Evolutionary conservation across 2,329 filamentous ascomycete species (phyloP).

Genomic region (Shiraia bambusicola): DNA sequence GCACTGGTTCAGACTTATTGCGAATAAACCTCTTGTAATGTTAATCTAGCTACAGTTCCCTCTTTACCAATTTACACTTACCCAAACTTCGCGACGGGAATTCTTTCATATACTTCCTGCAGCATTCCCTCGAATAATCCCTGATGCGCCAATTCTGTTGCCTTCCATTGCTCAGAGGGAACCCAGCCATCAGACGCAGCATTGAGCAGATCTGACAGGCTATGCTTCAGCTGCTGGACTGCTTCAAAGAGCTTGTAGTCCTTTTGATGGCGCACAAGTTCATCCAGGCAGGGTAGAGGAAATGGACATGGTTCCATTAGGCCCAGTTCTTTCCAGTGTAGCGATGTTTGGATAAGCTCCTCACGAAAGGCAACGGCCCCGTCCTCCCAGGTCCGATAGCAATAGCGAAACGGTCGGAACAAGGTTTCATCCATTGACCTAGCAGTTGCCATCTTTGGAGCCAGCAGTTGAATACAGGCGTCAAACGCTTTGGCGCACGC

Average conservation of each 20-base stretch:
- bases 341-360: constrained; percentile 45
- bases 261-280: constrained; percentile 29
- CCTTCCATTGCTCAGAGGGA: constrained; percentile 39
- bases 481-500: constrained; percentile 40
- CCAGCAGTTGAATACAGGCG: constrained; percentile 30
- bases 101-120: constrained; percentile 33
- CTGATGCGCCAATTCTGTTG: constrained; percentile 29
- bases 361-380: constrained; percentile 44
- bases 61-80: too few relatives aligned
- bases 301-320: constrained; percentile 40
- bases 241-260: constrained; percentile 38
- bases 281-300: constrained; percentile 25
- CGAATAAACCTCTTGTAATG: too few relatives aligned
- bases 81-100: too few relatives aligned
- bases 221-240: constrained; percentile 33
- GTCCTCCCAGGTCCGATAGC: constrained; percentile 46
- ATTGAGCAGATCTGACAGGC: constrained; percentile 35
- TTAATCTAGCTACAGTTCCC: too few relatives aligned
- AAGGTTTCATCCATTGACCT: constrained; percentile 42
- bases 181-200: constrained; percentile 42
- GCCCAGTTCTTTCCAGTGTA: constrained; percentile 44
- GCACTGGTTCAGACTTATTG: too few relatives aligned
- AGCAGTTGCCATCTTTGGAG: constrained; percentile 33
- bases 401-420: constrained; percentile 46
- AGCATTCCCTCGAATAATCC: constrained; percentile 37